Base-by-base conservation (phyloP, 2,329 filamentous ascomycete genomes). In the Chaetomium globosum region DNA sequence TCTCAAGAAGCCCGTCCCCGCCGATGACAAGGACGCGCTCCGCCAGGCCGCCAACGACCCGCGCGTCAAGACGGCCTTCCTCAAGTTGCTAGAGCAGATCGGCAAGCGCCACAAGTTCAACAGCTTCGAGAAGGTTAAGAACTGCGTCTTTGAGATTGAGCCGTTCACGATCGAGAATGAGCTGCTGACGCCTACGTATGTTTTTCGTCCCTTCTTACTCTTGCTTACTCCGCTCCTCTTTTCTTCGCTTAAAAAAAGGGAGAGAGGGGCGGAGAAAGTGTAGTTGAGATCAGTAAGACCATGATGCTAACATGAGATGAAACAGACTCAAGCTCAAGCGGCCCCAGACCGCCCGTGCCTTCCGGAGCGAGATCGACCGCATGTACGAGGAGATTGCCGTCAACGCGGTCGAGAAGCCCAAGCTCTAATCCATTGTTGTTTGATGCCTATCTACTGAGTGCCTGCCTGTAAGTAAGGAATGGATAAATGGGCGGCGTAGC, bases 141-240 rank as follows among this genome's bases (percentile, higher is more conserved):
- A 89, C 71, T 83, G 89, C 64, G 79, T 89, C 68, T 79, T 99
- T 71, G 88, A 90, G 72, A 72, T 97, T 16, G 95, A 99, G 66
- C 95, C 95, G 1, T 98, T 99, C 73, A 91, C 88, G 0, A 88
- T 98, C 69, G 93, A 97, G 59, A 99, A 99, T 75, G 91, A 96
- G 78, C 82, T 97, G 58, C 80, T 93, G 75, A 95, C 91, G 23
- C 91, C 92, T 26, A 96, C 92, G 91, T 94, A 85, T 87, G 90
- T 86, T 73, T 49, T 28, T 12, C 3, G 28, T 39, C 21, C 10
- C 3, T 51, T 39, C 21, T 46, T 46, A 19, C 10, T 28, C 51
- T 5, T 28, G 21, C 26, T n/a, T 28, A 36, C 60, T 53, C 36
- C 3, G 26, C 30, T 28, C 33, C 13, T 39, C 10, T 23, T 19